A percentile compares a stretch with the other conserved stretches of the same genome.
These are phyloP conservation scores for Tremella mesenterica DNA, from an alignment of 768 basidiomycete genomes.

Conservation along the genomic window DNA sequence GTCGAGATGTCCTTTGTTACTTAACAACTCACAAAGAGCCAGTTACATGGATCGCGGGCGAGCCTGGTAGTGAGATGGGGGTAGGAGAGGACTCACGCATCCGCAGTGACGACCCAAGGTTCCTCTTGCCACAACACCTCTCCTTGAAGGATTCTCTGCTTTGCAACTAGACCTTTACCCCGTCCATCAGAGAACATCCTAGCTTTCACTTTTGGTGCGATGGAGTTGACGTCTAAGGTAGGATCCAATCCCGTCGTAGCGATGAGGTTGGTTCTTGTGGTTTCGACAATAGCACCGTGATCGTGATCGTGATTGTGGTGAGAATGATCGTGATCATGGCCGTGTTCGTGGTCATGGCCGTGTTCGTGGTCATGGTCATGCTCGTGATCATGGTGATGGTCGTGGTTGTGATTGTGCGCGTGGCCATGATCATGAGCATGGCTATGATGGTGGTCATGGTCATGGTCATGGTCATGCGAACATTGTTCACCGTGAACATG, in stretches of 20 bases:
- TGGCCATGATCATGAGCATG: no score
- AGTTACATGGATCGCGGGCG: background rate
- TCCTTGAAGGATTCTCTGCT: conserved; percentile 57
- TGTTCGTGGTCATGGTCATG: no score
- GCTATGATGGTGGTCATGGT: no score
- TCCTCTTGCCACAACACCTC: conserved; percentile 73
- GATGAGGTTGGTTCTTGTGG: conserved; percentile 40
- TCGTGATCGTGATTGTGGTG: no score
- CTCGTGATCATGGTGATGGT: no score
- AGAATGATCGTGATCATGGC: no score
- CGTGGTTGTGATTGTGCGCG: no score
- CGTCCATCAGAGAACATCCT: conserved; percentile 60
- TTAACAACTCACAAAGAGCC: background rate
- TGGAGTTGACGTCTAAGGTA: conserved; percentile 56
- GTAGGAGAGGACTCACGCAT: conserved; percentile 21
- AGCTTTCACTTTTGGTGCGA: conserved; percentile 60
- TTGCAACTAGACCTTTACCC: conserved; percentile 76
- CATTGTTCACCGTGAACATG: no score
- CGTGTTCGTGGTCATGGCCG: no score
- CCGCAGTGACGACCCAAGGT: conserved; percentile 39
- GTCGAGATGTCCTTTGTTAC: background rate
- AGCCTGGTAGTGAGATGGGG: background rate
- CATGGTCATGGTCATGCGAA: no score
- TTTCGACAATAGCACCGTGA: background rate
- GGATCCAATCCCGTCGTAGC: conserved; percentile 58